Evolutionary conservation across 176 grass and related monocot genomes (phyloP), one percentile per base, ranked within the genome.

Genomic region (Calamus simplicifolius): DNA sequence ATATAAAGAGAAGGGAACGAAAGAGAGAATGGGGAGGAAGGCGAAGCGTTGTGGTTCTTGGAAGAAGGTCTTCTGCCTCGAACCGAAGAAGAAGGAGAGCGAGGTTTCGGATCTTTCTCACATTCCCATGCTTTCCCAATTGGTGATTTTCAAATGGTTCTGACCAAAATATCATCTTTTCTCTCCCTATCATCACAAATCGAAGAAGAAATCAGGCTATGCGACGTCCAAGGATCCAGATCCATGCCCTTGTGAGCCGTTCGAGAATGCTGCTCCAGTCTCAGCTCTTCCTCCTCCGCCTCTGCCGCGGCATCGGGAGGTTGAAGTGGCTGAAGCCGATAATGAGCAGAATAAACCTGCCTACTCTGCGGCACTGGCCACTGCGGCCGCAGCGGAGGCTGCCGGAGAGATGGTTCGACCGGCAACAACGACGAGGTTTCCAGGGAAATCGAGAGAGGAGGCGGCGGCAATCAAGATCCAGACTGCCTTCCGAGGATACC

Each of bases 61-160:
- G 72, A 98, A 98, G 73, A 92, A 85, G 81, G 93, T 98, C 18
- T 98, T 98, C 81, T 88, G 93, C 57, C 93, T 84, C 19, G 84
- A 98, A 72, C 92, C 93, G 21, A 98, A 92, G 70, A 79, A 88
- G 62, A 85, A 89, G 84, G 79, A 88, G 38, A 76, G 62, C 49
- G 79, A 79, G 78, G 82, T 85, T 59, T 52, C 54, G 35, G 50
- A 19, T 76, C 38, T 64, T 52, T 31, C 57, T 12, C 62, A 29
- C 54, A 60, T 18, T 59, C 52, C 14, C 0, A 16, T 62, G 50
- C 16, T 35, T 28, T 18, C 52, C 27, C 3, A 16, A 25, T 57
- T 49, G 17, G 18, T 13, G 35, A 43, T 43, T 43, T 43, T 10
- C 8, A 43, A 13, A 3, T 43, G 35, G 7, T 12, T 84, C 27